A percentile compares a stretch with the other conserved stretches of the same genome.
Conservation (phyloP, 352 stramenopile species). For the Thalassiosira livingstoniorum region DNA sequence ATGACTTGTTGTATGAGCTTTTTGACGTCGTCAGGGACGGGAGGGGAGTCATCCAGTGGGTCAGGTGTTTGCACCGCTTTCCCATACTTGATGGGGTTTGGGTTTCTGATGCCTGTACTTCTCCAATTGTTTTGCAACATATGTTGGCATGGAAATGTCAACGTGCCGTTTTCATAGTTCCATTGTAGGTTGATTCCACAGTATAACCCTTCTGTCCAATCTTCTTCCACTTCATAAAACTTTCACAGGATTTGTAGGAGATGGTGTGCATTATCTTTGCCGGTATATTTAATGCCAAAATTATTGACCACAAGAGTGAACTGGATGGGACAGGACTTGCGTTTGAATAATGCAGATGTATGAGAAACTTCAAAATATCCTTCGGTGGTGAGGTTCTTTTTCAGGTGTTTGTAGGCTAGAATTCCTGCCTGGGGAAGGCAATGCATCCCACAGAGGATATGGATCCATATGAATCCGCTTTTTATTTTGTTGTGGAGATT, state of each 20-base stretch:
- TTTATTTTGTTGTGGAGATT: neutral
- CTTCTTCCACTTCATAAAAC: neutral
- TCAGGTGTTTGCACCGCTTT: neutral
- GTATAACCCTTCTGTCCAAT: neutral
- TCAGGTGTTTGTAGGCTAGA: neutral
- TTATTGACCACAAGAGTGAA: slow-evolving; percentile 7
- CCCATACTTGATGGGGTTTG: neutral
- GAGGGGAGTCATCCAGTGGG: neutral
- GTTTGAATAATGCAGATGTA: neutral
- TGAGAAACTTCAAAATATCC: slow-evolving; percentile 5
- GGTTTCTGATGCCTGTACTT: neutral
- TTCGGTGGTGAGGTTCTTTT: neutral
- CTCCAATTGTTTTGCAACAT: neutral
- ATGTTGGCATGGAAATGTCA: neutral
- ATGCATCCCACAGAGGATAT: too few relatives aligned
- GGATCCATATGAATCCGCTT: neutral
- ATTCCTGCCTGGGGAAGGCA: neutral
- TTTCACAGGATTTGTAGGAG: too few relatives aligned
- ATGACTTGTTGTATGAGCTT: slow-evolving; percentile 19
- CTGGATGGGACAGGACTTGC: neutral
- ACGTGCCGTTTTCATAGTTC: neutral
- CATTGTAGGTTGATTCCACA: neutral
- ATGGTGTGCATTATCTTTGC: too few relatives aligned
- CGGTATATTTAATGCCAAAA: neutral
- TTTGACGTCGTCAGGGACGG: neutral